A percentile compares a stretch with the other conserved stretches of the same genome.
Conservation (phyloP, 2,329 filamentous ascomycete genomes). For the Fusarium sp. region DNA sequence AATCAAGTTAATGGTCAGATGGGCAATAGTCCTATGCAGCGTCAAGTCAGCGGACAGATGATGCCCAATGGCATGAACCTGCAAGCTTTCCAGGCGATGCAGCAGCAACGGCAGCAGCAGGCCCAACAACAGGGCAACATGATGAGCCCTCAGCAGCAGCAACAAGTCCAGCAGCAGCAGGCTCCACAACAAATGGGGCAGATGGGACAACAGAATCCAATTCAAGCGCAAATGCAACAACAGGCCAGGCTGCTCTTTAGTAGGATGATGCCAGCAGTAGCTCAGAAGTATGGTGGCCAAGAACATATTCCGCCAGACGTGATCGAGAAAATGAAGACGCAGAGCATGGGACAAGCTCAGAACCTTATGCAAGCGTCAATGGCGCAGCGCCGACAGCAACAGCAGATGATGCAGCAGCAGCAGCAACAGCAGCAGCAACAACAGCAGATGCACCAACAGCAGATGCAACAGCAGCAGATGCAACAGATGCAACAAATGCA, state of each 20-base stretch:
- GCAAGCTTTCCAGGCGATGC: conserved; percentile 54
- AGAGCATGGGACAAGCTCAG: conserved; percentile 54
- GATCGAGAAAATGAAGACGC: conserved; percentile 57
- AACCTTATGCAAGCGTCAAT: conserved; percentile 48
- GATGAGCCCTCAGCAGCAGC: conserved; percentile 53
- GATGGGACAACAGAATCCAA: conserved; percentile 34
- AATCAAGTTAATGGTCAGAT: conserved; percentile 48
- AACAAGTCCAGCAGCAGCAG: conserved; percentile 47
- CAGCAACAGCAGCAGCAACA: conserved; percentile 39
- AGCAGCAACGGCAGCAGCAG: conserved; percentile 51
- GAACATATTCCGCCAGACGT: conserved; percentile 60
- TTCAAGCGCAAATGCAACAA: conserved; percentile 50
- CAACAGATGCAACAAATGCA: conserved; percentile 42
- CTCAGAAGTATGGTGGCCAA: conserved; percentile 52
- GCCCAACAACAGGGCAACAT: conserved; percentile 53
- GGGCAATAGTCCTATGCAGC: conserved; percentile 46
- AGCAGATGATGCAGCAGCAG: conserved; percentile 42
- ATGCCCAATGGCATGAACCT: conserved; percentile 55
- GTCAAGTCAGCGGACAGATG: conserved; percentile 51
- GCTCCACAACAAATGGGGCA: conserved; percentile 49
- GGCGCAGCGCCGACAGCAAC: conserved; percentile 47
- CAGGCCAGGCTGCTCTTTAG: conserved; percentile 53
- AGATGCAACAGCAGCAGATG: conserved; percentile 43
- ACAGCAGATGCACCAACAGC: conserved; percentile 40
- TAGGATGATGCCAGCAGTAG: conserved; percentile 49